Evolutionary conservation across 106 monocot genomes (phyloP).

Genomic region (Cymbidium sinense): DNA sequence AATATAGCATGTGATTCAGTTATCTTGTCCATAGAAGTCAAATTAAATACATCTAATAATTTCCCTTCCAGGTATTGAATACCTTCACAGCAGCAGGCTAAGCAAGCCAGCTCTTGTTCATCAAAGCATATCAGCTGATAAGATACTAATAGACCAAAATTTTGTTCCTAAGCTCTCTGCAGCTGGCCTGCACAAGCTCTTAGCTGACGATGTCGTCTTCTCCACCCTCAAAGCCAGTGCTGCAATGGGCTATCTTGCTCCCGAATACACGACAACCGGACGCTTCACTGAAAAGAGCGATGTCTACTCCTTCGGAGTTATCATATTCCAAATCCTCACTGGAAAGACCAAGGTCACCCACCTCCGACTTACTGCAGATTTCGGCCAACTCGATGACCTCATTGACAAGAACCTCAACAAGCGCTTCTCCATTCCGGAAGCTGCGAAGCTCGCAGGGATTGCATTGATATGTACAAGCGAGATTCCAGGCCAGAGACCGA

Average conservation of each 20-base stretch:
- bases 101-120: slow-evolving; percentile 65
- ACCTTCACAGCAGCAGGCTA: slow-evolving; percentile 44
- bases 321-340: slow-evolving; percentile 52
- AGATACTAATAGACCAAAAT: slow-evolving; percentile 49
- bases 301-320: slow-evolving; percentile 65
- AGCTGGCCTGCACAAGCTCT: slow-evolving; percentile 59
- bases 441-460: slow-evolving; percentile 42
- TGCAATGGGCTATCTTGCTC: slow-evolving; percentile 62
- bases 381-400: slow-evolving; percentile 39
- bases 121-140: slow-evolving; percentile 70
- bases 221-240: slow-evolving; percentile 65
- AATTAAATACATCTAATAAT: not conserved
- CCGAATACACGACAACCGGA: slow-evolving; percentile 54
- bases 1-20: not conserved
- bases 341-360: slow-evolving; percentile 42
- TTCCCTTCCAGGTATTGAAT: slow-evolving; percentile 52
- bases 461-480: slow-evolving; percentile 57
- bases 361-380: slow-evolving; percentile 22
- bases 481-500: slow-evolving; percentile 41
- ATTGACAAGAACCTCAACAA: slow-evolving; percentile 45
- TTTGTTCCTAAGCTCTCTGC: slow-evolving; percentile 52
- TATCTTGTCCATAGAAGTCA: not conserved
- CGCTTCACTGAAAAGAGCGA: slow-evolving; percentile 73
- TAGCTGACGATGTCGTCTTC: slow-evolving; percentile 66
- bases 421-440: slow-evolving; percentile 43